phyloP scores from a whole-genome alignment of 495 filamentous ascomycete genomes.

The Cetradonia linearis region DNA sequence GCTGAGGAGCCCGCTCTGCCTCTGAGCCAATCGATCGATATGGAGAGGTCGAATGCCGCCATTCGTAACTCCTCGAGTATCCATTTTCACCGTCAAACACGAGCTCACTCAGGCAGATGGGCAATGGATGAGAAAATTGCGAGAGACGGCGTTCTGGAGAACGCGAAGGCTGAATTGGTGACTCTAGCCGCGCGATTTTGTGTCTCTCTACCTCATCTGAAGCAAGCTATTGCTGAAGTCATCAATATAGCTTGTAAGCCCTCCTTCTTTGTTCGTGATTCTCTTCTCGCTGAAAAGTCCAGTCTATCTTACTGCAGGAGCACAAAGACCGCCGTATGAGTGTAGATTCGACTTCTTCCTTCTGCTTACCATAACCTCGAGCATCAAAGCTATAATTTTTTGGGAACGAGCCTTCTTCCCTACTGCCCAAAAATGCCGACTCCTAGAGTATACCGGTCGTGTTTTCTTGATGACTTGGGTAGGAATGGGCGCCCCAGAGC shows the following conservation, averaged over 20 bases:
- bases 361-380: constrained; percentile 15
- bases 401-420: constrained; percentile 15
- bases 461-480: constrained; percentile 32
- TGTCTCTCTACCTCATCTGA: constrained; percentile 14
- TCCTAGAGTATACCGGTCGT: constrained; percentile 27
- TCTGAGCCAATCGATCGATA: constrained; percentile 5
- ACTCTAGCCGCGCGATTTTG: constrained; percentile 19
- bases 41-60: background rate
- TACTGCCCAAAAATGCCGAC: constrained; percentile 11
- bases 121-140: background rate
- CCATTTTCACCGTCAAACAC: constrained; percentile 7
- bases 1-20: constrained; percentile 9
- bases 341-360: constrained; percentile 22
- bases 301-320: constrained; percentile 10
- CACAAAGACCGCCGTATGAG: constrained; percentile 18
- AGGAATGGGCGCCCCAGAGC: constrained; percentile 27
- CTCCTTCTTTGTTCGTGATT: background rate
- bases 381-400: constrained; percentile 16
- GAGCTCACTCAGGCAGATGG: too few species aligned
- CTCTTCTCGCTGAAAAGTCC: background rate
- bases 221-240: constrained; percentile 20
- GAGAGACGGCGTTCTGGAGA: constrained; percentile 2
- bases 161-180: constrained; percentile 2
- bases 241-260: constrained; percentile 17
- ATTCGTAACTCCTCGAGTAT: background rate